Evolutionary conservation across 2,329 filamentous ascomycete species (phyloP).

Genomic region (Cladophialophora carrionii): DNA sequence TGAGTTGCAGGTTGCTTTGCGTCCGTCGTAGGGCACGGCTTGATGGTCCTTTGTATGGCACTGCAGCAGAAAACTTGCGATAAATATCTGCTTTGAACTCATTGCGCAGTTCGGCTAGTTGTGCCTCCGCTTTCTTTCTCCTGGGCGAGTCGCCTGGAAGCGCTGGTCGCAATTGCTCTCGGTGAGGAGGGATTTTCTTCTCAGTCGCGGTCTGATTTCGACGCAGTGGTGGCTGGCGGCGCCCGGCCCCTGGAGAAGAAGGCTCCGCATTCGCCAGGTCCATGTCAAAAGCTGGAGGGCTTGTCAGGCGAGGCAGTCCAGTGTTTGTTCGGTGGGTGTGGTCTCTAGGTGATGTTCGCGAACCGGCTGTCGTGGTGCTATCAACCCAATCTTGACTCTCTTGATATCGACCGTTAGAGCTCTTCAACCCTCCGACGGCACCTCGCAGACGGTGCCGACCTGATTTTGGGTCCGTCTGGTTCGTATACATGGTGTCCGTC

Average conservation of each 20-base stretch:
- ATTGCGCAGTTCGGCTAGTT: constrained; percentile 33
- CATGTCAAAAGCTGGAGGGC: constrained; percentile 27
- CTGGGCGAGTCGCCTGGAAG: constrained; percentile 34
- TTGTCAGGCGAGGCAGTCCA: constrained; percentile 18
- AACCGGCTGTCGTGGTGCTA: constrained; percentile 7
- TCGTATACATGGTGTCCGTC: constrained; percentile 29
- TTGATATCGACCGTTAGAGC: constrained; percentile 23
- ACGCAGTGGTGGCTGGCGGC: constrained; percentile 8
- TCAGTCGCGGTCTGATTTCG: constrained; percentile 18
- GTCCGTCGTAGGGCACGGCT: constrained; percentile 35
- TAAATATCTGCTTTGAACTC: constrained; percentile 34
- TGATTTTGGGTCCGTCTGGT: constrained; percentile 28
- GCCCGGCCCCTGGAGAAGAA: constrained; percentile 17
- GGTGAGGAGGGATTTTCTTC: constrained; percentile 28
- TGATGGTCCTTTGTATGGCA: constrained; percentile 31
- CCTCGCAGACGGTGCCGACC: constrained; percentile 31
- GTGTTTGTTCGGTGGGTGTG: constrained; percentile 17
- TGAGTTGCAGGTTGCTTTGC: constrained; percentile 33
- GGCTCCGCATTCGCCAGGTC: constrained; percentile 21
- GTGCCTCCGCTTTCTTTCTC: constrained; percentile 31
- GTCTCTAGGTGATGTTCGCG: constrained; percentile 22
- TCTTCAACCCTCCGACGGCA: constrained; percentile 29
- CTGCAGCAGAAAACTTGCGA: constrained; percentile 31
- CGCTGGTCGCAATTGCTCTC: constrained; percentile 30
- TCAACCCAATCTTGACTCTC: constrained; percentile 25